phyloP scores from a whole-genome alignment of 2,329 filamentous ascomycete genomes.

The Rugonectria rugulosa region DNA sequence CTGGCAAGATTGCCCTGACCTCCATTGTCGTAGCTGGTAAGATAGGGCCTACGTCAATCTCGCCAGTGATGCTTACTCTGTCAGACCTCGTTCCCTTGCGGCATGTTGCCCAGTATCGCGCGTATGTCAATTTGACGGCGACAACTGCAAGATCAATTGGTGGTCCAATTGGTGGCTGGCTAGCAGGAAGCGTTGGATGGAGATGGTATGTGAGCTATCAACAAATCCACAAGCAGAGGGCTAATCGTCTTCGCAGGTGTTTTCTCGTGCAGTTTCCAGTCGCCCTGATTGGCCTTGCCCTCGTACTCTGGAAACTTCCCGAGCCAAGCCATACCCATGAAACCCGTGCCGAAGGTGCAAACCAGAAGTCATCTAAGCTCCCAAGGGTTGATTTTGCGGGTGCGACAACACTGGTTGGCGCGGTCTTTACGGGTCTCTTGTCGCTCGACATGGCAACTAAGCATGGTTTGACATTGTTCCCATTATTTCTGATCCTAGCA shows the following conservation, averaged over 20 bases:
- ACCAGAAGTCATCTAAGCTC: background rate
- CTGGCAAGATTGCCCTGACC: no score
- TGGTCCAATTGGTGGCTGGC: constrained; percentile 2
- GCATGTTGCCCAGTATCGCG: background rate
- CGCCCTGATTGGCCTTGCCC: no score
- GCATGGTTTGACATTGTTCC: no score
- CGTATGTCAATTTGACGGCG: background rate
- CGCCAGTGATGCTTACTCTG: no score
- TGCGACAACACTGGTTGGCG: background rate
- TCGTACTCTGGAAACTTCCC: background rate
- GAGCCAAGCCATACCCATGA: background rate
- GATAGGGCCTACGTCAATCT: background rate
- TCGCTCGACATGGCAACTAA: no score
- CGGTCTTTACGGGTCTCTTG: background rate
- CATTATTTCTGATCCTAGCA: no score
- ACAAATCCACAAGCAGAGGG: no score
- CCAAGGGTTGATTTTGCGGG: background rate
- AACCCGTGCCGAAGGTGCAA: background rate
- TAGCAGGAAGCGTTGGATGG: constrained; percentile 3
- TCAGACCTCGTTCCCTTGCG: background rate
- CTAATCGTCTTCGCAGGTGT: no score
- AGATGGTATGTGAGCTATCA: constrained; percentile 5
- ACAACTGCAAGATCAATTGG: background rate
- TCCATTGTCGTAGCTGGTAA: no score
- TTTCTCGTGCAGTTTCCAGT: no score